These are phyloP conservation scores for Fraxinus nigra DNA, from an alignment of 305 asterid genomes.

Conservation along the genomic window DNA sequence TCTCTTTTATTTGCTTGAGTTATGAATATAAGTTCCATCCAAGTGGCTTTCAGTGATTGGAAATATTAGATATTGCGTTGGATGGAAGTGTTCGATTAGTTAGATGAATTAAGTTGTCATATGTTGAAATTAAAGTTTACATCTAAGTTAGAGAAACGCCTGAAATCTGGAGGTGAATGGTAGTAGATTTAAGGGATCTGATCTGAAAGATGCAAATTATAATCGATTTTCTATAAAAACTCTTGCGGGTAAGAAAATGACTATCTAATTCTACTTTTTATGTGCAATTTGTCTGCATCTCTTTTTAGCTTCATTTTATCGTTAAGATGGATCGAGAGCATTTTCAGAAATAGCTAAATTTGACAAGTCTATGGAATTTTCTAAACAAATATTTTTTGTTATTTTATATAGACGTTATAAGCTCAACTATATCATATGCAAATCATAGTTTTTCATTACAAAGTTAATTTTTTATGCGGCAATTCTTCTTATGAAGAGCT, in stretches of 20 bases:
- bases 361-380: not conserved
- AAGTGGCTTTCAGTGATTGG: not conserved
- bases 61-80: not conserved
- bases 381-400: not conserved
- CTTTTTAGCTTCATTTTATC: not conserved
- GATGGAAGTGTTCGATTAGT: not conserved
- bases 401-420: not conserved
- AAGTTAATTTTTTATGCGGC: not conserved
- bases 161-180: not conserved
- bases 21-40: not conserved
- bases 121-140: not conserved
- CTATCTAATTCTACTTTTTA: not conserved
- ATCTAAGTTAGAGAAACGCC: not conserved
- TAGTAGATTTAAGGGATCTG: not conserved
- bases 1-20: slow-evolving; percentile 10
- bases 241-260: not conserved
- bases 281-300: not conserved
- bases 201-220: not conserved
- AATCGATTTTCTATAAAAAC: not conserved
- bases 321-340: not conserved
- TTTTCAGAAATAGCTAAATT: not conserved
- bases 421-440: not conserved
- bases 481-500: not conserved
- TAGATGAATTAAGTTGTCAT: not conserved
- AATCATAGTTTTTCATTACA: not conserved